Evolutionary conservation across 106 monocot species (phyloP).

Genomic region (Acorus calamus): DNA sequence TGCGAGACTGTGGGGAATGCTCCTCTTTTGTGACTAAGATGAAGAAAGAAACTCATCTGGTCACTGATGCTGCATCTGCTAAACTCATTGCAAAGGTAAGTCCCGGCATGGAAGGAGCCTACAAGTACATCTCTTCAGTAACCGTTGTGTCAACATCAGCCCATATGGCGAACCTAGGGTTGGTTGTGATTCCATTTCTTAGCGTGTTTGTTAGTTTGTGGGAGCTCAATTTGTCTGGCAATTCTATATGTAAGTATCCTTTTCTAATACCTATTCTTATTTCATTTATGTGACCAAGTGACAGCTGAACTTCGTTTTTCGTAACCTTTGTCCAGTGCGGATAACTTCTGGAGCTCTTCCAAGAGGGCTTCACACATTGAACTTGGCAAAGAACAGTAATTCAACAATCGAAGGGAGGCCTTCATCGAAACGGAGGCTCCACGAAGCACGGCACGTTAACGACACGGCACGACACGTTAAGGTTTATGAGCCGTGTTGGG

Average conservation of each 20-base stretch:
- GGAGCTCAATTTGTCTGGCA: constrained; percentile 51
- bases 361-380: constrained; percentile 71
- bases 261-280: neutral
- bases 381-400: constrained; percentile 75
- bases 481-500: too few relatives aligned
- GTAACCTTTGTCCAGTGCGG: constrained; percentile 29
- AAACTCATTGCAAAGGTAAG: constrained; percentile 27
- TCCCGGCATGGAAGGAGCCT: constrained; percentile 27
- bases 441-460: too few relatives aligned
- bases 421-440: too few relatives aligned
- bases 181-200: constrained; percentile 43
- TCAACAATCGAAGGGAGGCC: constrained; percentile 76
- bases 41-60: constrained; percentile 9
- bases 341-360: constrained; percentile 75
- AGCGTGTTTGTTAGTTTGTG: constrained; percentile 34
- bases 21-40: constrained; percentile 2
- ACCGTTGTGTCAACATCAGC: constrained; percentile 34
- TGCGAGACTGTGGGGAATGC: constrained; percentile 41
- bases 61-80: constrained; percentile 8
- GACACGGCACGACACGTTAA: too few relatives aligned
- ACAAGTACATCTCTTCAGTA: constrained; percentile 29
- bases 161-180: constrained; percentile 54
- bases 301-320: neutral
- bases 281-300: too few relatives aligned
- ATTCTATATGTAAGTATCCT: constrained; percentile 33